These are phyloP conservation scores for Agaricales sp. DNA, from an alignment of 1,284 basidiomycete genomes.

Conservation along the genomic window DNA sequence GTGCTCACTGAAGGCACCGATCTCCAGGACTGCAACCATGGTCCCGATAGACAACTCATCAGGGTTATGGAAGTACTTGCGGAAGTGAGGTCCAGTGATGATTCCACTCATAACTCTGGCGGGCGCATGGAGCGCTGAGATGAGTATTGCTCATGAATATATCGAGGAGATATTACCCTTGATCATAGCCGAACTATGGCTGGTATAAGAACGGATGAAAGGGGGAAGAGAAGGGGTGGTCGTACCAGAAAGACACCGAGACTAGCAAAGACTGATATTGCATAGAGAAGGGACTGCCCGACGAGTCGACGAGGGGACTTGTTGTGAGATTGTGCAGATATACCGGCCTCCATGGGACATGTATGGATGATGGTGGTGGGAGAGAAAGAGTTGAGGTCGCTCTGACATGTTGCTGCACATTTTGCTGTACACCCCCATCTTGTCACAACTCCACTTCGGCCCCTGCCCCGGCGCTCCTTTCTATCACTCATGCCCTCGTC, in stretches of 20 bases:
- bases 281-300: slow-evolving; percentile 74
- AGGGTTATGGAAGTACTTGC: slow-evolving; percentile 74
- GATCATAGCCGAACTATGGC: slow-evolving; percentile 94
- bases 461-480: too few relatives aligned
- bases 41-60: slow-evolving; percentile 61
- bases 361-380: slow-evolving; percentile 8
- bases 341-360: too few relatives aligned
- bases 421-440: too few relatives aligned
- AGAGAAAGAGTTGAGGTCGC: too few relatives aligned
- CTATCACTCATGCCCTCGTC: too few relatives aligned
- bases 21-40: slow-evolving; percentile 88
- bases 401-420: too few relatives aligned
- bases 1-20: slow-evolving; percentile 85
- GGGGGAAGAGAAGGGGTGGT: slow-evolving; percentile 13
- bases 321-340: too few relatives aligned
- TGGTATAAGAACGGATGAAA: too few relatives aligned
- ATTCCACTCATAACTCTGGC: slow-evolving; percentile 83
- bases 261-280: slow-evolving; percentile 77
- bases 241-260: slow-evolving; percentile 82
- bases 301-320: slow-evolving; percentile 47
- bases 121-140: slow-evolving; percentile 19
- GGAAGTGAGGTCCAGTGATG: slow-evolving; percentile 91
- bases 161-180: slow-evolving; percentile 50
- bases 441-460: too few relatives aligned
- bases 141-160: slow-evolving; percentile 10